Base-by-base conservation (phyloP, 257 asterid species). In the Scutellaria barbata region DNA sequence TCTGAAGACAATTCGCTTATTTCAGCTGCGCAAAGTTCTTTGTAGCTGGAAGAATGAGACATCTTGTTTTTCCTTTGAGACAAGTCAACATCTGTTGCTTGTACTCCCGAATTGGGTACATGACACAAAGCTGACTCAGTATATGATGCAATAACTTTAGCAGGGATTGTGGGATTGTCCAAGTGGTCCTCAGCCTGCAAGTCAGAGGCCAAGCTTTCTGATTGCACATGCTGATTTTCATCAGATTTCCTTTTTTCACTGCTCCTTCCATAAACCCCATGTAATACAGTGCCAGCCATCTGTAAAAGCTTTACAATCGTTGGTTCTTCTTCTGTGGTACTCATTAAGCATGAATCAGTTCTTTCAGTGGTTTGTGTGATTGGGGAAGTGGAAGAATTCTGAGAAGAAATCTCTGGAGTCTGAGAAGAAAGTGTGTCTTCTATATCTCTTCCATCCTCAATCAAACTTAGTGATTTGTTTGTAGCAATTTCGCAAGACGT, bases 401-500 rank as follows among this genome's bases (percentile, higher is more conserved):
- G 95, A 73, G 96, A 83, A 55, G 90, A 89, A 80, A 77, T 84
- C 64, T 79, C 90, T 22, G 87, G 83, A 75, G 79, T 84, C 53
- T 88, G 91, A 74, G 93, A 90, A 63, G 89, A 91, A 72, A 85
- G 75, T 30, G 88, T 63, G 30, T 87, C 90, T 69, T 85, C 88
- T 66, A 73, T 64, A 68, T 86, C 94, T 73, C 52, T 81, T 74
- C 79, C 89, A 74, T 83, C 88, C 54, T 66, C 85, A 11, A 47
- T 66, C 74, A 66, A 66, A 79, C 82, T 76, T 64, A 71, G 43
- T 46, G 68, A 76, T 78, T 72, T 80, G 61, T 76, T 60, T 14
- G 74, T 25, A 53, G 43, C 71, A 66, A 81, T 75, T 81, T 84
- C 87, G 74, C 51, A 57, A 70, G 84, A 63, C 76, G 71, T 53